Evolutionary conservation across 331 rosid species (phyloP).

Genomic region (Erythrophleum ivorense): DNA sequence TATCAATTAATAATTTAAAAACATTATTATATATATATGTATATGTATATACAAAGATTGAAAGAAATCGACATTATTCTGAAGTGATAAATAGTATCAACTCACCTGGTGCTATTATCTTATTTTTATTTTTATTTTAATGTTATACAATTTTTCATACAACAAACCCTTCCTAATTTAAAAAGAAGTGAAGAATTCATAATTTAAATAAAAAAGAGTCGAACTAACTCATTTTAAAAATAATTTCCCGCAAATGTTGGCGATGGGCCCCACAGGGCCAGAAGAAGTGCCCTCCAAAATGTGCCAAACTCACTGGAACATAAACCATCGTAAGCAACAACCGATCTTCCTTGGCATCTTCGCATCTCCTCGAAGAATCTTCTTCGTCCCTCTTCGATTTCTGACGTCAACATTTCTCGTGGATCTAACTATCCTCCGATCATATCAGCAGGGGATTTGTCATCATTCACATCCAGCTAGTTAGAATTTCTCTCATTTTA

Average conservation of each 20-base stretch:
- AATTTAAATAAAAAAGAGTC: too few relatives aligned
- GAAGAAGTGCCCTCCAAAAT: not conserved
- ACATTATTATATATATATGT: too few relatives aligned
- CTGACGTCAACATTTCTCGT: constrained; percentile 35
- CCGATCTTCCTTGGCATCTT: constrained; percentile 37
- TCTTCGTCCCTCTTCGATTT: not conserved
- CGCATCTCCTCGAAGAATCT: constrained; percentile 53
- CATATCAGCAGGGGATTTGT: not conserved
- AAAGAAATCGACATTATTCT: too few relatives aligned
- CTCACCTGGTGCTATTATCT: too few relatives aligned
- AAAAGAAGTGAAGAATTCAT: not conserved
- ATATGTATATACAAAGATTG: too few relatives aligned
- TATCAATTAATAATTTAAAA: too few relatives aligned
- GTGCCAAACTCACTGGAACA: constrained; percentile 7
- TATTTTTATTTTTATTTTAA: too few relatives aligned
- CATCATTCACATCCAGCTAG: not conserved
- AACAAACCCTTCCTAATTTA: too few relatives aligned
- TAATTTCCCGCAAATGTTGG: not conserved
- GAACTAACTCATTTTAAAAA: too few relatives aligned
- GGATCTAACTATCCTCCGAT: constrained; percentile 10
- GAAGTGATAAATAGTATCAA: too few relatives aligned
- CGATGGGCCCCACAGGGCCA: not conserved
- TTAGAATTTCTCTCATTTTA: constrained; percentile 13
- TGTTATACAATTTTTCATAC: too few relatives aligned
- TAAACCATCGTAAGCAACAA: not conserved